Evolutionary conservation across 495 filamentous ascomycete species (phyloP), one percentile per base, ranked within the genome.

Genomic region (Podospora conica): DNA sequence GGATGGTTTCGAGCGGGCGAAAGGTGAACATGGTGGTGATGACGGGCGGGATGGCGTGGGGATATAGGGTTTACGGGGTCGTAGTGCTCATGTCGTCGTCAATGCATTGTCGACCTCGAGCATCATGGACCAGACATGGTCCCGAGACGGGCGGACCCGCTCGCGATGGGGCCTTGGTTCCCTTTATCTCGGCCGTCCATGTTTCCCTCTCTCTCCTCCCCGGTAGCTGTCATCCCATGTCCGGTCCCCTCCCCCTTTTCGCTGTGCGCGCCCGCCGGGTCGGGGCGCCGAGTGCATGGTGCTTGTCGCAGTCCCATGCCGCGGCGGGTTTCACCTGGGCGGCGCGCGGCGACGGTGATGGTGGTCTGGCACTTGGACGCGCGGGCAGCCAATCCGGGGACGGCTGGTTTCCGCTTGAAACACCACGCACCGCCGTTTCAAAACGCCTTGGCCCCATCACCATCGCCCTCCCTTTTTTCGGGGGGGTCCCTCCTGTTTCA

Each of bases 1-100:
- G 65, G 25, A 73, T 69, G 12, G 71, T 69, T 28, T 69, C 71
- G 66, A 69, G 68, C 24, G 64, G 40, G 22, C 63, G 25, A 31
- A 64, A 64, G 12, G 40, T 22, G 33, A 64, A 64, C 63, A 64
- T 64, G 20, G 9, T 57, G 24, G 20, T 15, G 28, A 40, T 15
- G 10, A 31, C n/a, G 29, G 31, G 3, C 31, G 31, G 31, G 9
- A 33, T 12, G 31, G 31, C 31, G 31, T 12, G 28, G 40, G 18
- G 40, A 48, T 48, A 48, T 48, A 48, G n/a, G 40, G 40, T 48
- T 48, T 8, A 18, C 9, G 40, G 40, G 40, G 40, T 48, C n/a
- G n/a, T n/a, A n/a, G n/a, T n/a, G n/a, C 8, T 48, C 40, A 48
- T 48, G 40, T n/a, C 18, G 40, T n/a, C 18, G 40, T 48, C 40